Evolutionary conservation across 1,139 yeast species (phyloP).

Genomic region (Scheffersomyces quercinus): DNA sequence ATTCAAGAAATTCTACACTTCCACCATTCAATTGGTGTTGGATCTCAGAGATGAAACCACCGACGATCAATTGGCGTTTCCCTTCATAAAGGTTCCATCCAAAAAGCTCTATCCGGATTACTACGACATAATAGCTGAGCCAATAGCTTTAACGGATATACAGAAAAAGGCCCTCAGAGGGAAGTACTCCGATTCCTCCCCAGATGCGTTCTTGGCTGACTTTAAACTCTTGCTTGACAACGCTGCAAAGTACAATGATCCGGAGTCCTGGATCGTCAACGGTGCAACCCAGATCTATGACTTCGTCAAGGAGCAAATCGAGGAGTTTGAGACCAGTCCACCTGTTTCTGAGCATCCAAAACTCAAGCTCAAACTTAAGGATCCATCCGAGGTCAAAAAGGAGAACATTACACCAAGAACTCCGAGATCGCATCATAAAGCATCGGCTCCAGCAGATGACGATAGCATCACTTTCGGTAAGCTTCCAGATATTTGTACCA

Average conservation of each 20-base stretch:
- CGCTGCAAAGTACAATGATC: conserved; percentile 62
- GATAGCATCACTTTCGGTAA: conserved; percentile 18
- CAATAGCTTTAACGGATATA: conserved; percentile 69
- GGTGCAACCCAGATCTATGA: conserved; percentile 48
- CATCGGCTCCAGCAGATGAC: conserved; percentile 1
- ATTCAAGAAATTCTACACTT: conserved; percentile 24
- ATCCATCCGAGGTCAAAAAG: conserved; percentile 3
- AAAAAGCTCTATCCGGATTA: conserved; percentile 82
- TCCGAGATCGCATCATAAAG: too few relatives aligned
- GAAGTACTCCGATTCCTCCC: conserved; percentile 27
- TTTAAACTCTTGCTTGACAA: conserved; percentile 58
- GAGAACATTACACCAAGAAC: too few relatives aligned
- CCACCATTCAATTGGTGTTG: conserved; percentile 26
- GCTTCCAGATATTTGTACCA: conserved; percentile 25
- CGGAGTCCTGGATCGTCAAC: conserved; percentile 60
- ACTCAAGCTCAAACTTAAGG: conserved; percentile 22
- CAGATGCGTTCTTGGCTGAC: conserved; percentile 52
- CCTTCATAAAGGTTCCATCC: conserved; percentile 70
- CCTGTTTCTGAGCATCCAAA: conserved; percentile 13
- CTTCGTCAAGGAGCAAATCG: conserved; percentile 45
- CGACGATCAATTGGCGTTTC: conserved; percentile 41
- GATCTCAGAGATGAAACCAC: conserved; percentile 33
- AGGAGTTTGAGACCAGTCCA: conserved; percentile 20
- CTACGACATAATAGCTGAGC: conserved; percentile 62
- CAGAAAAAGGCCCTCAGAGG: conserved; percentile 43